Evolutionary conservation across 306 rosid species (phyloP), one percentile per base, ranked within the genome.

Genomic region (Luffa aegyptiaca): DNA sequence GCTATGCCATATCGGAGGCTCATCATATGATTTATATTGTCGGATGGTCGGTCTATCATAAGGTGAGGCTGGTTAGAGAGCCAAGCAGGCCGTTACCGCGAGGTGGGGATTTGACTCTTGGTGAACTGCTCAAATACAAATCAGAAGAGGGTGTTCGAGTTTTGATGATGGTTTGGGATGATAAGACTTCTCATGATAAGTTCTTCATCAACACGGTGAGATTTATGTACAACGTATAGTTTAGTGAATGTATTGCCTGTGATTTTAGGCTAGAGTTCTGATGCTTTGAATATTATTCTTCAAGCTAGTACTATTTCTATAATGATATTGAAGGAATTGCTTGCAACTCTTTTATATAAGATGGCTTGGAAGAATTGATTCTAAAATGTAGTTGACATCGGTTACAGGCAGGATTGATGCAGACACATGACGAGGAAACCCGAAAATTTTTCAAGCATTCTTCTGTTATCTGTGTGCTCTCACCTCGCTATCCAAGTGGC

Each of bases 81-180:
- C 87, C 86, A 0, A 80, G 86, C 68, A 86, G 86, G 81, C 86
- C 86, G 2, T 71, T 83, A 82, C 99, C 92, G 0, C 80, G 93
- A 3, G 94, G 96, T 4, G 98, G 97, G 12, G 84, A 90, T 0
- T 86, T 85, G 82, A 93, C 84, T 4, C 99, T 95, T 14, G 99
- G 99, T n/a, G 97, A 95, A 0, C 82, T 95, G 88, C 98, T 95
- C n/a, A 91, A 89, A 89, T 95, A 90, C 84, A 95, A 95, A 81
- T 91, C 97, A 78, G 76, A 90, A 81, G 99, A 95, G 85, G 99
- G 99, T 5, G 97, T 95, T 0, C 75, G 98, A 36, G 94, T 95
- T 57, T 49, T 95, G 87, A 55, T 95, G 84, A 80, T 95, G 84
- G 78, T 93, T 62, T 95, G 99, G 99, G 98, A 95, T 84, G 97